Base-by-base conservation (phyloP, 495 filamentous ascomycete species). In the Lentithecium fluviatile region DNA sequence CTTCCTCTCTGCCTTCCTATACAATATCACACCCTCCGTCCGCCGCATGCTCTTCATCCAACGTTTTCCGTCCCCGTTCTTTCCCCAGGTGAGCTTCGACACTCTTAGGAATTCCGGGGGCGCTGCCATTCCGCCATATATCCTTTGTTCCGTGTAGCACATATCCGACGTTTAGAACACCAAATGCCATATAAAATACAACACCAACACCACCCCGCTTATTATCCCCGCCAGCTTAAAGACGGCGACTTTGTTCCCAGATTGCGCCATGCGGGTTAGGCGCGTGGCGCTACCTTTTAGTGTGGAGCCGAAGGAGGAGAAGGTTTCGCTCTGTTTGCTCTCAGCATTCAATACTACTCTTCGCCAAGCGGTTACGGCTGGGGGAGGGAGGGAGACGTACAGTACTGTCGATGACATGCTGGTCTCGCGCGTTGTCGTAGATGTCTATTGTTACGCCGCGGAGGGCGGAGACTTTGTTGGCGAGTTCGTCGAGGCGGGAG, bases 391-490 rank as follows among this genome's bases (percentile, higher is more conserved):
- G 19, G 23, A 52, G 51, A 76, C 83, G 17, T 83, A 95, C 91
- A 43, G 89, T 90, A 66, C 83, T 81, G 72, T 97, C 91, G 58
- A 98, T 88, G 25, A 94, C 80, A 52, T 87, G 83, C 69, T 96
- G 92, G 68, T 87, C 83, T 38, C 89, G 82, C 38, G 94, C 94
- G 70, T 91, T 88, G 76, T 97, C 91, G 77, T 97, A 95, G 71
- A 98, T 98, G 76, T 97, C 90, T 45, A 97, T 85, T n/a, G 94
- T 98, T n/a, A 98, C 91, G 65, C 86, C 86, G 69, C 92, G 91
- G 52, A 98, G 82, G 34, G 91, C 90, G 45, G 89, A 89, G 29
- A 97, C 90, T 74, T 98, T 98, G 24, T 82, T 80, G 15, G 89
- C 86, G 21, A 98, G 87, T 68, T 95, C 91, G 67, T 91, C 86